Conservation (phyloP, 139 green algal species). For the Choricystis sp. region DNA sequence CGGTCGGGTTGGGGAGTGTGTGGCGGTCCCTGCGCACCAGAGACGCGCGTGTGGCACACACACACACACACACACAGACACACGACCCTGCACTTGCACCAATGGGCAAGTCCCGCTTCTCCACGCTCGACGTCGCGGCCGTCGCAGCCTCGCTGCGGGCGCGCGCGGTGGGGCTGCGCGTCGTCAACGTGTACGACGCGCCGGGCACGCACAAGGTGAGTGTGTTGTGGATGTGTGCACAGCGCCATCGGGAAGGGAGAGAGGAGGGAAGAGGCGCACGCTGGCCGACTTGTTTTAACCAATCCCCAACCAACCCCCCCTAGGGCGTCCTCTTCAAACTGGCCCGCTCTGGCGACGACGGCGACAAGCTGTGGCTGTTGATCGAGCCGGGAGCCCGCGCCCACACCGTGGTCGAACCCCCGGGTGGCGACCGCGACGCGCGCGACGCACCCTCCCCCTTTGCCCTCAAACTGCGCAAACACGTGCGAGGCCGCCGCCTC, state of each 20-base stretch:
- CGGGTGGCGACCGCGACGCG: too few species aligned
- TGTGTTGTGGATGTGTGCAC: neutral
- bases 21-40: too few species aligned
- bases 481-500: slow-evolving; percentile 73
- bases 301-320: neutral
- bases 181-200: slow-evolving; percentile 88
- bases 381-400: slow-evolving; percentile 77
- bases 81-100: too few species aligned
- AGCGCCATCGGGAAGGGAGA: neutral
- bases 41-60: too few species aligned
- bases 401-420: slow-evolving; percentile 65
- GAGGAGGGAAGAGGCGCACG: neutral
- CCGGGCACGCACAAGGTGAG: slow-evolving; percentile 15
- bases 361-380: slow-evolving; percentile 82
- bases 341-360: slow-evolving; percentile 64
- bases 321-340: slow-evolving; percentile 64
- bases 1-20: too few species aligned
- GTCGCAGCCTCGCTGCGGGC: slow-evolving; percentile 69
- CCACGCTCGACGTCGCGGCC: slow-evolving; percentile 68
- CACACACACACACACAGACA: too few species aligned
- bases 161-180: slow-evolving; percentile 58
- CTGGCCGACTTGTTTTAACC: neutral
- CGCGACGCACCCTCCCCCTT: slow-evolving; percentile 68
- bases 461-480: slow-evolving; percentile 91
- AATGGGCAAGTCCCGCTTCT: slow-evolving; percentile 83